These are phyloP conservation scores for Musa schizocarpa DNA, from an alignment of 176 grass and related monocot genomes.

Conservation along the genomic window DNA sequence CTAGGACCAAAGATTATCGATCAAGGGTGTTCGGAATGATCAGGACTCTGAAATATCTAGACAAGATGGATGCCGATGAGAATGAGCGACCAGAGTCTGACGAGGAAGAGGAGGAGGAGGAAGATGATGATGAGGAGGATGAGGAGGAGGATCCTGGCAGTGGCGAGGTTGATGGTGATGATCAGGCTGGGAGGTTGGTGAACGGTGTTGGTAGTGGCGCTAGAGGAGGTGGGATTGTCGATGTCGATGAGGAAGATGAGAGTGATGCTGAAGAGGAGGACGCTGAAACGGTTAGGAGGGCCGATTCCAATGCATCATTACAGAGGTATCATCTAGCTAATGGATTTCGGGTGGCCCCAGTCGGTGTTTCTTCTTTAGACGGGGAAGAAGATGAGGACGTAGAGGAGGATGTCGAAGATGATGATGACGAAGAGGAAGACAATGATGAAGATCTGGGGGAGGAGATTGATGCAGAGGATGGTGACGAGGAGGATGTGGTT, in stretches of 20 bases:
- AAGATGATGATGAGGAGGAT: slow-evolving; percentile 29
- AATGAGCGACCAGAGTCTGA: slow-evolving; percentile 29
- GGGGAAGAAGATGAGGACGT: slow-evolving; percentile 59
- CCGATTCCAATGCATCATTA: not conserved
- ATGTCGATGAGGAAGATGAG: slow-evolving; percentile 24
- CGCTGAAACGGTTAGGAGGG: not conserved
- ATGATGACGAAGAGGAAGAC: slow-evolving; percentile 33
- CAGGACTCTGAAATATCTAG: slow-evolving; percentile 20
- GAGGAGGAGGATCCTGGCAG: slow-evolving; percentile 73
- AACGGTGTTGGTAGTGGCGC: slow-evolving; percentile 6
- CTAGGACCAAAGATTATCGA: slow-evolving; percentile 12
- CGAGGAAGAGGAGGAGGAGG: slow-evolving; percentile 27
- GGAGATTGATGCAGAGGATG: slow-evolving; percentile 50
- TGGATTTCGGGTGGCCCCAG: slow-evolving; percentile 50
- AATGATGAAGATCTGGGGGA: slow-evolving; percentile 53
- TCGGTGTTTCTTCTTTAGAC: slow-evolving; percentile 11
- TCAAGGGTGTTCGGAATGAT: slow-evolving; percentile 23
- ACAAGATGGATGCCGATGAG: slow-evolving; percentile 29
- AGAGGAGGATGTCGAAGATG: not conserved
- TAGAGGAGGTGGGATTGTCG: slow-evolving; percentile 32
- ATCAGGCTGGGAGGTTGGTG: slow-evolving; percentile 12
- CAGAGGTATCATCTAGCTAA: slow-evolving; percentile 20
- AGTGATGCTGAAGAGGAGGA: slow-evolving; percentile 2
- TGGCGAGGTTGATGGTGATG: slow-evolving; percentile 58
- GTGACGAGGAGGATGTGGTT: slow-evolving; percentile 63